Conservation (phyloP, 1,139 yeast genomes). For the Pichia sp. region DNA sequence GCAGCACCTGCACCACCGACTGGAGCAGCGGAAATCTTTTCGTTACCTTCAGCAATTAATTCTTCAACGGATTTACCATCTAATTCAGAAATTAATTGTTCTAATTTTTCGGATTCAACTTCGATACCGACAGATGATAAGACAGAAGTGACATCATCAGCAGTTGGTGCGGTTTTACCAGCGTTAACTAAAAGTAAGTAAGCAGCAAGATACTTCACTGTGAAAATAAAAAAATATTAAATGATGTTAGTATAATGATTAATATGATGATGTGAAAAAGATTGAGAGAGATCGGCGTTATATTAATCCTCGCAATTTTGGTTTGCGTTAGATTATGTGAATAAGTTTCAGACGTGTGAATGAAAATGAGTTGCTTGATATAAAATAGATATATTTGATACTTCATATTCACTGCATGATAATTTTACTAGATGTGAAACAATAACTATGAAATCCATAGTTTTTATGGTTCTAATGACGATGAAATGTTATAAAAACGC, state of each 20-base stretch:
- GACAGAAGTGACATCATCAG: constrained; percentile 64
- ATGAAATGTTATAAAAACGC: too few relatives aligned
- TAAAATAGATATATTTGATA: too few relatives aligned
- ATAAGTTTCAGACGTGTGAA: too few relatives aligned
- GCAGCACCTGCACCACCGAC: constrained; percentile 77
- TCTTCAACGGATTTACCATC: constrained; percentile 74
- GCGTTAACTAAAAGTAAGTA: constrained; percentile 82
- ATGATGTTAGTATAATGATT: neutral
- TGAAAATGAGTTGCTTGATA: too few relatives aligned
- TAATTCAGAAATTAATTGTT: constrained; percentile 59
- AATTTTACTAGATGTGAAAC: too few relatives aligned
- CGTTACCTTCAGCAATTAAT: constrained; percentile 73
- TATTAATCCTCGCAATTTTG: too few relatives aligned
- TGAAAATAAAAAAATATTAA: neutral
- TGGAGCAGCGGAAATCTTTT: constrained; percentile 79
- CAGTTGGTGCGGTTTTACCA: constrained; percentile 75
- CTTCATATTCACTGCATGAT: too few relatives aligned
- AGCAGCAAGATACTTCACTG: constrained; percentile 88
- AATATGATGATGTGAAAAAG: neutral
- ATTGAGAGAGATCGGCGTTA: too few relatives aligned
- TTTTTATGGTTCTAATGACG: too few relatives aligned
- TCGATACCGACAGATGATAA: constrained; percentile 75
- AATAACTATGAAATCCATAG: too few relatives aligned
- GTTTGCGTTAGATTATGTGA: too few relatives aligned
- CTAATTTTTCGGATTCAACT: constrained; percentile 68